These are phyloP conservation scores for Ustilago esculenta DNA, from an alignment of 1,284 basidiomycete genomes.

Conservation along the genomic window DNA sequence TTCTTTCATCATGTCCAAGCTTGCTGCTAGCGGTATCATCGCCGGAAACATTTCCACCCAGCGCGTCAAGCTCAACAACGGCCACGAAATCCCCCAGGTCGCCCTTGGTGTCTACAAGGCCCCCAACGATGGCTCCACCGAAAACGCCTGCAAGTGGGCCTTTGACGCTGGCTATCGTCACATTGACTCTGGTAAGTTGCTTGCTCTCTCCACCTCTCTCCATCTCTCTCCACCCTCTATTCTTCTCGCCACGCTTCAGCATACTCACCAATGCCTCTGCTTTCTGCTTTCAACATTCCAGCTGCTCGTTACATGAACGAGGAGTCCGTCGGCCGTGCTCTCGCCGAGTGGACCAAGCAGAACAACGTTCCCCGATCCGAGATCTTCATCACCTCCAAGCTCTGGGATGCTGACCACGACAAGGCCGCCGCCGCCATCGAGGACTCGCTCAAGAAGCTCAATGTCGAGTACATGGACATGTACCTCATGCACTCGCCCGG, in stretches of 20 bases:
- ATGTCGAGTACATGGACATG: slow-evolving; percentile 64
- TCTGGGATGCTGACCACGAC: slow-evolving; percentile 65
- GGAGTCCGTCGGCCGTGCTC: slow-evolving; percentile 65
- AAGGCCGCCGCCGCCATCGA: slow-evolving; percentile 62
- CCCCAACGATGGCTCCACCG: slow-evolving; percentile 65
- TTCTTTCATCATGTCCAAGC: slow-evolving; percentile 43
- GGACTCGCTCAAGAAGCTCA: slow-evolving; percentile 65
- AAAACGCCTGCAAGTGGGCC: slow-evolving; percentile 65
- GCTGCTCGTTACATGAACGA: slow-evolving; percentile 66
- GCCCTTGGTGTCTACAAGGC: slow-evolving; percentile 66
- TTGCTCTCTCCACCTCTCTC: too few relatives aligned
- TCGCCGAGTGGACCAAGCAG: slow-evolving; percentile 59
- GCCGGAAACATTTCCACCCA: slow-evolving; percentile 60
- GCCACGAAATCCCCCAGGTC: slow-evolving; percentile 62
- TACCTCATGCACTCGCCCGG: slow-evolving; percentile 66
- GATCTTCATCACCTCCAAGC: slow-evolving; percentile 68
- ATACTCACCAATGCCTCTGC: slow-evolving; percentile 1
- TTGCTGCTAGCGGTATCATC: slow-evolving; percentile 41
- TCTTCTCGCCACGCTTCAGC: background rate
- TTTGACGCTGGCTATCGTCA: slow-evolving; percentile 66
- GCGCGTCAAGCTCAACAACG: slow-evolving; percentile 63
- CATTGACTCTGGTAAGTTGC: slow-evolving; percentile 63
- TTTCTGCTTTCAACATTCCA: background rate
- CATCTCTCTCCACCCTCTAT: background rate
- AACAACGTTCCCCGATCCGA: slow-evolving; percentile 63